Conservation (phyloP, 805 yeast genomes). For the Jamesozyma lodderae region DNA sequence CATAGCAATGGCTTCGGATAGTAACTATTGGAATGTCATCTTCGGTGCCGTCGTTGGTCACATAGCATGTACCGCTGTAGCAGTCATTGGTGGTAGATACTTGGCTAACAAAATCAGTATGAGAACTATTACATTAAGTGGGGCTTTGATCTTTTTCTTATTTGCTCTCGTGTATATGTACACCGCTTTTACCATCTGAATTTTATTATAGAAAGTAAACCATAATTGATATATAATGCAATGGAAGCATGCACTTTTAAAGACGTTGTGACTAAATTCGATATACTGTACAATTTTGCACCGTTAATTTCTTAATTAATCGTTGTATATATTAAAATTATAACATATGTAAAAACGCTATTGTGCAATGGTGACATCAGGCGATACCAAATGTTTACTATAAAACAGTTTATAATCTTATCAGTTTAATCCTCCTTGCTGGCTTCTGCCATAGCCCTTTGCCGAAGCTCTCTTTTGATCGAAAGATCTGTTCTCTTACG, state of each 20-base stretch:
- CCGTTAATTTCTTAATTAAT: no score
- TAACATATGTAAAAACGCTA: no score
- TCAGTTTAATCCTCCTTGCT: neutral
- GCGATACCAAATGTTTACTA: no score
- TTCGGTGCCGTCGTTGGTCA: slow-evolving; percentile 89
- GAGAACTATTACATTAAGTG: slow-evolving; percentile 87
- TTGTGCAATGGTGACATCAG: no score
- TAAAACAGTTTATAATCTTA: no score
- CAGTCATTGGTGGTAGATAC: slow-evolving; percentile 89
- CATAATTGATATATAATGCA: no score
- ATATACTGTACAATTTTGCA: no score
- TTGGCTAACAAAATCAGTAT: slow-evolving; percentile 83
- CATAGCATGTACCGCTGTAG: slow-evolving; percentile 74
- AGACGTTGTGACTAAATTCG: no score
- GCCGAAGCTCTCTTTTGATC: slow-evolving; percentile 33
- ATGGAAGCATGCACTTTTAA: no score
- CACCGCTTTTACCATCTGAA: slow-evolving; percentile 39
- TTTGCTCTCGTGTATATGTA: slow-evolving; percentile 75
- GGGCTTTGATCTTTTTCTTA: slow-evolving; percentile 76
- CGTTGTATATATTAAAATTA: no score
- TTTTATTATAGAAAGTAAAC: no score
- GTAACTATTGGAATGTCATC: slow-evolving; percentile 82
- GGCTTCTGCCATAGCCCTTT: slow-evolving; percentile 23
- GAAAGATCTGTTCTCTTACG: slow-evolving; percentile 37
- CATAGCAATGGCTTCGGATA: slow-evolving; percentile 97